These are phyloP conservation scores for Solanum peruvianum DNA, from an alignment of 257 asterid genomes.

Conservation along the genomic window DNA sequence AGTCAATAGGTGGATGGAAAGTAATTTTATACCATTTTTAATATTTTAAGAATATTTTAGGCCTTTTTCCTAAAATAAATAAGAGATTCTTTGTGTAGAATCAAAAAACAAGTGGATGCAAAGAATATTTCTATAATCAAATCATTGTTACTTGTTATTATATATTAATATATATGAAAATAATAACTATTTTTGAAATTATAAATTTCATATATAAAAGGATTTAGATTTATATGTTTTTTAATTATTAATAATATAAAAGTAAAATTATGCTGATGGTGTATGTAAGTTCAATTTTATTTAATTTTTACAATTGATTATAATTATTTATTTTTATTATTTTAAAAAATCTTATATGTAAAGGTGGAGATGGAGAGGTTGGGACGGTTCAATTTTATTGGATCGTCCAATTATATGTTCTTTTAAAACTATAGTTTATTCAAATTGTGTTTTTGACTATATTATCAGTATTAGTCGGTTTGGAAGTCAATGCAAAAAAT, in stretches of 20 bases:
- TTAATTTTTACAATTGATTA: neutral
- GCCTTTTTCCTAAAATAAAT: neutral
- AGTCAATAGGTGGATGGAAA: fast-evolving
- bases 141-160: neutral
- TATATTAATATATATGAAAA: neutral
- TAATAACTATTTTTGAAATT: neutral
- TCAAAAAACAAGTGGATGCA: neutral
- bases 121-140: neutral
- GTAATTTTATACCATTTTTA: fast-evolving
- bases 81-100: neutral
- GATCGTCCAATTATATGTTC: neutral
- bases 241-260: neutral
- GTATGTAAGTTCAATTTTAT: neutral
- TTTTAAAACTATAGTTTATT: neutral
- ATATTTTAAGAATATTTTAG: too few species aligned
- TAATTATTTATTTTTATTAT: neutral
- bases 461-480: neutral
- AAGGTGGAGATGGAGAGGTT: neutral
- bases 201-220: neutral
- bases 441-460: neutral
- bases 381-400: neutral
- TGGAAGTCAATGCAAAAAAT: neutral
- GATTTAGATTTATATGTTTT: neutral
- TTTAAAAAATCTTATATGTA: neutral
- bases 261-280: neutral